Base-by-base conservation (phyloP, 129 eudicot species). In the Flaveria ramosissima region DNA sequence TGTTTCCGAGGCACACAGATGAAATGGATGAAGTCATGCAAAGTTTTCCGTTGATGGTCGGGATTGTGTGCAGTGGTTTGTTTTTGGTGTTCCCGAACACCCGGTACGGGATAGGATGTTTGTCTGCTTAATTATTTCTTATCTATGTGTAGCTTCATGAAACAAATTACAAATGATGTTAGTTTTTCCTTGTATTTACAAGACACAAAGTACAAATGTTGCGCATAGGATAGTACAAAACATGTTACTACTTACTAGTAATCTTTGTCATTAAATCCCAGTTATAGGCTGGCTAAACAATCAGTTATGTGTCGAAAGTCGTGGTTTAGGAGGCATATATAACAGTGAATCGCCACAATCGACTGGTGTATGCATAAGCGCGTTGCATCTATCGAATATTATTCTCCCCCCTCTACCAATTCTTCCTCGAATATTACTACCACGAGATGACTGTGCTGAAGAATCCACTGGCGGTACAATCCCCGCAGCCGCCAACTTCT, bases 371-470 rank as follows among this genome's bases (percentile, higher is more conserved):
- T 83, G 90, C 90, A 80, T 78, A 21, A 92, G 88, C 1, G 91
- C 90, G 70, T 89, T 87, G 86, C 96, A 89, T 76, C 97, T 87
- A 69, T 92, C 98, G 66, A 91, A 91, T 51, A 93, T 82, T 71
- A 93, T 93, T 72, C 98, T 83, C 12, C 98, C 98, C 23, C 98
- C 98, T 72, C 98, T 82, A 11, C 98, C 98, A 14, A 93, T 87
- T 80, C 98, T 85, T 63, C 98, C 98, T 14, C 83, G 89, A 43
- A 87, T 43, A 71, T 60, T 74, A 39, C 68, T 65, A 20, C 86
- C 30, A 12, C 85, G 85, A 30, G 77, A 60, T 41, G 90, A 67
- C 32, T 61, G 66, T 5, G 48, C 59, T 36, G 86, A 53, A 77
- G 89, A 65, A 81, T 76, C 85, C 7, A 87, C 27, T 30, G 97